Evolutionary conservation across 179 eudicot genomes (phyloP).

Genomic region (Drosera spatulata): DNA sequence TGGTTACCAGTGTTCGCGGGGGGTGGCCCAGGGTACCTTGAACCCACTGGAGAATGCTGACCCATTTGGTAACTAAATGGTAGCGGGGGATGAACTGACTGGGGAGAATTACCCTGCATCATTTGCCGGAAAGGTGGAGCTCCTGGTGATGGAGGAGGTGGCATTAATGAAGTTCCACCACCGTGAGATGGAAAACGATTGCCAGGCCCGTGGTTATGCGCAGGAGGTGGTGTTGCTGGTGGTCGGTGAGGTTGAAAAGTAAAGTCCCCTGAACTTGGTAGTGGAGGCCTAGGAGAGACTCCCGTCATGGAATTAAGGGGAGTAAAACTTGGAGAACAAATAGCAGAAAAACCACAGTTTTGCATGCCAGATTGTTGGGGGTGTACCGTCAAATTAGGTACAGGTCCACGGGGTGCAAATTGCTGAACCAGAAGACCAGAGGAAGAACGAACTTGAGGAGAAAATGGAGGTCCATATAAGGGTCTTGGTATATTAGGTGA

Average conservation of each 20-base stretch:
- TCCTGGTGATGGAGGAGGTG: constrained; percentile 33
- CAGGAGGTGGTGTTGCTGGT: constrained; percentile 17
- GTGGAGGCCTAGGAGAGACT: constrained; percentile 29
- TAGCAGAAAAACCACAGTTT: constrained; percentile 12
- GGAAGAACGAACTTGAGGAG: constrained; percentile 28
- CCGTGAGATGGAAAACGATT: constrained; percentile 27
- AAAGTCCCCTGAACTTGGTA: constrained; percentile 49
- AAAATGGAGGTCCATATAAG: constrained; percentile 9
- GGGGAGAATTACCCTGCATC: constrained; percentile 25
- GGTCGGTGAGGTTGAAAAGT: constrained; percentile 71
- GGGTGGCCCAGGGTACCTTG: too few species aligned
- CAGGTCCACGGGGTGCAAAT: constrained; percentile 15
- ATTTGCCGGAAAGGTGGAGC: constrained; percentile 40
- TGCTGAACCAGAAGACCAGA: constrained; percentile 22
- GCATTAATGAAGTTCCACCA: constrained; percentile 15
- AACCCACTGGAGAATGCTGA: constrained; percentile 17
- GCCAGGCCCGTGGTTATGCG: constrained; percentile 35
- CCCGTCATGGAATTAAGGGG: constrained; percentile 29
- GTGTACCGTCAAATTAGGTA: constrained; percentile 18
- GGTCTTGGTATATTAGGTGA: constrained; percentile 9
- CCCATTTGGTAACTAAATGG: constrained; percentile 33
- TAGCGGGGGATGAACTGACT: constrained; percentile 37
- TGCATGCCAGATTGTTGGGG: constrained; percentile 27
- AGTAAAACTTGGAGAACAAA: constrained; percentile 38
- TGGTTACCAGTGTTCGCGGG: constrained; percentile 20